Base-by-base conservation (phyloP, 83 land plant species). In the Thuja plicata region DNA sequence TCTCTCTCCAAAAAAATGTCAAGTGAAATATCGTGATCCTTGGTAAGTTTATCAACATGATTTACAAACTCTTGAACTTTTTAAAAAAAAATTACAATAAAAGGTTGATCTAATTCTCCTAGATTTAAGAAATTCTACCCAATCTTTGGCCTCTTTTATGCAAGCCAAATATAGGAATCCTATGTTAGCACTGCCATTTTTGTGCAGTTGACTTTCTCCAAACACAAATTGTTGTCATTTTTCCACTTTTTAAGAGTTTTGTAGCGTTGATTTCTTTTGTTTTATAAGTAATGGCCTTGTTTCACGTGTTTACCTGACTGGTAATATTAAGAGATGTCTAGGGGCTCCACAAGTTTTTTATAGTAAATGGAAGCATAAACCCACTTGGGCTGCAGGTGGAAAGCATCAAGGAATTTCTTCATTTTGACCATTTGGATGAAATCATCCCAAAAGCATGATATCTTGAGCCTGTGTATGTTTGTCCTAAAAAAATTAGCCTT, bases 271-370 rank as follows among this genome's bases (percentile, higher is more conserved):
- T 76, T 87, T 55, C 95, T 70, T 54, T 93, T 93, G 30, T 88
- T 45, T 43, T 76, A 19, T 7, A 92, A 1, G 74, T 94, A 94
- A 77, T 94, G 95, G 7, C 95, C 94, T 16, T 48, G 60, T 34
- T 1, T 81, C n/a, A 66, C 83, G 80, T 92, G 93, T 89, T 17
- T 85, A 48, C 90, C 89, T 0, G 30, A 84, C 4, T 92, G 27
- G 71, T 94, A 94, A 55, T 94, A 94, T 13, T 94, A 92, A 3
- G 96, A 94, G 55, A 94, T 93, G 60, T 94, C 96, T 27, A 94
- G 84, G 19, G 96, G 96, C 90, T 94, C 96, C 10, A 93, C 93
- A 9, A 94, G 90, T 19, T 93, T 93, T 85, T 54, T 91, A 85
- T 94, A 94, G 80, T 84, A 93, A 3, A 90, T 89, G 37, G 92